Evolutionary conservation across 2,329 filamentous ascomycete genomes (phyloP).

Genomic region (Aspergillus alliaceus): DNA sequence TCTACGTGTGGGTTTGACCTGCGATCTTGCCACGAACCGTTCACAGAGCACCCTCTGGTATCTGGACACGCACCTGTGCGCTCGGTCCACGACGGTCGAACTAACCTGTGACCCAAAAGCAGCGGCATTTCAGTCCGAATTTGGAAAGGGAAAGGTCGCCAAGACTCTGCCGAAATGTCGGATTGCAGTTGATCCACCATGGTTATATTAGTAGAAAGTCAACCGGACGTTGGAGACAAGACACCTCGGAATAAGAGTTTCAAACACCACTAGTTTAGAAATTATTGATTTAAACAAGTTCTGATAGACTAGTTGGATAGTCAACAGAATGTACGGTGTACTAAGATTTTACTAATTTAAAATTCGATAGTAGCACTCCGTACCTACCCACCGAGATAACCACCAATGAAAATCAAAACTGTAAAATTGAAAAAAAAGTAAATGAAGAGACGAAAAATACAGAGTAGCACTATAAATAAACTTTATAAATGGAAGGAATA

Average conservation of each 20-base stretch:
- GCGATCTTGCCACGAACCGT: too few relatives aligned
- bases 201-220: not conserved
- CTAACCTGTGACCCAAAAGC: not conserved
- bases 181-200: not conserved
- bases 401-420: too few relatives aligned
- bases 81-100: not conserved
- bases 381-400: too few relatives aligned
- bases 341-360: too few relatives aligned
- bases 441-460: too few relatives aligned
- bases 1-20: too few relatives aligned
- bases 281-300: not conserved
- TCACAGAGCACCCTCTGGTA: too few relatives aligned
- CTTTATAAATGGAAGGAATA: not conserved
- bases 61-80: not conserved
- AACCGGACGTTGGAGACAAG: not conserved
- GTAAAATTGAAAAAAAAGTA: too few relatives aligned
- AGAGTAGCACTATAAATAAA: conserved; percentile 1
- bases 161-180: too few relatives aligned
- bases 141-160: not conserved
- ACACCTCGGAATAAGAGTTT: not conserved
- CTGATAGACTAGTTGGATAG: not conserved
- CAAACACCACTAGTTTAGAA: not conserved
- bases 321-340: too few relatives aligned
- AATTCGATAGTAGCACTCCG: too few relatives aligned
- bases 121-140: not conserved